Evolutionary conservation across 2,329 filamentous ascomycete species (phyloP).

Genomic region (Ophiocordyceps camponoti-leonardi): DNA sequence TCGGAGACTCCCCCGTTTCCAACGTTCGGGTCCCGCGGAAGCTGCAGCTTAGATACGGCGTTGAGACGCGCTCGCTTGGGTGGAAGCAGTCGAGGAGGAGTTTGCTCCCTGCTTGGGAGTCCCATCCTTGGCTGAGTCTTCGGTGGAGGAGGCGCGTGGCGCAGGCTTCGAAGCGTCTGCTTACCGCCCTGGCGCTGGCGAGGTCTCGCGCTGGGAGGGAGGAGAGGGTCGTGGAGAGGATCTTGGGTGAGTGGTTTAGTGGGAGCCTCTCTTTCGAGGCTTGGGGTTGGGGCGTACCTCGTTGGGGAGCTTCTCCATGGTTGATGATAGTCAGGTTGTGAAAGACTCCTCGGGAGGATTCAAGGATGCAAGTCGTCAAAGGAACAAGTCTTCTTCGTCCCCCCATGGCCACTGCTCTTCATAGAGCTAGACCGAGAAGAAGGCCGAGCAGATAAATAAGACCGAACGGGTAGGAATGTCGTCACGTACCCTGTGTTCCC

Average conservation of each 20-base stretch:
- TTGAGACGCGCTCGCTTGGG: slow-evolving; percentile 48
- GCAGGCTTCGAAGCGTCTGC: slow-evolving; percentile 44
- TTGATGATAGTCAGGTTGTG: background rate
- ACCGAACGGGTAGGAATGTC: too few relatives aligned
- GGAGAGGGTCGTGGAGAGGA: slow-evolving; percentile 19
- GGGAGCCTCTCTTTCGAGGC: background rate
- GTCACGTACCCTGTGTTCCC: too few relatives aligned
- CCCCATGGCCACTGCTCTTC: too few relatives aligned
- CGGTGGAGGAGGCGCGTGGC: slow-evolving; percentile 46
- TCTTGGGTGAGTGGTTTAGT: background rate
- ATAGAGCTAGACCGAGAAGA: too few relatives aligned
- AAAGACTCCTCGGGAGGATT: too few relatives aligned
- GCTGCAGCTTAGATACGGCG: slow-evolving; percentile 49
- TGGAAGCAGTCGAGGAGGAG: slow-evolving; percentile 68
- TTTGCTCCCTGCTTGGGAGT: slow-evolving; percentile 26
- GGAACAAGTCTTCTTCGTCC: too few relatives aligned
- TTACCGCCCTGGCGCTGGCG: slow-evolving; percentile 39
- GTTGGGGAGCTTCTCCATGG: slow-evolving; percentile 1
- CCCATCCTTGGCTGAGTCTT: slow-evolving; percentile 30
- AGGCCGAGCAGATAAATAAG: too few relatives aligned
- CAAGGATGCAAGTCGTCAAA: too few relatives aligned
- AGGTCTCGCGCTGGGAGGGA: slow-evolving; percentile 30
- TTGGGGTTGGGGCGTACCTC: background rate
- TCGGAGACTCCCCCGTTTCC: slow-evolving; percentile 3
- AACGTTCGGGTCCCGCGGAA: slow-evolving; percentile 38